Conservation (phyloP, 768 basidiomycete species). For the Trichaptum fuscoviolaceum region DNA sequence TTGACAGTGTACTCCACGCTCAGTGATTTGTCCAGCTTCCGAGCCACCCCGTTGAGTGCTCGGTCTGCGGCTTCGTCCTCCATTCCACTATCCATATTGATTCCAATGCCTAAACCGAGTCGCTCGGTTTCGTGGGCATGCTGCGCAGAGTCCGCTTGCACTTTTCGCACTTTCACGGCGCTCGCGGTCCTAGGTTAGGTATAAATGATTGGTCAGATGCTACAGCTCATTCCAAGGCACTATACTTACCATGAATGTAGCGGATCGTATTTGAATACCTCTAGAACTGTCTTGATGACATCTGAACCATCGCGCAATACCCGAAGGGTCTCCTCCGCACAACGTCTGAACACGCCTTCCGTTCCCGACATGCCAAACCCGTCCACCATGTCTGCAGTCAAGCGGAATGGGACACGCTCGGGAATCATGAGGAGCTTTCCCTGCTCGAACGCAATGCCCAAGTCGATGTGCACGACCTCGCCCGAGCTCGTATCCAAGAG, state of each 20-base stretch:
- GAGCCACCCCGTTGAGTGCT: slow-evolving; percentile 71
- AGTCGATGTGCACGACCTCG: slow-evolving; percentile 91
- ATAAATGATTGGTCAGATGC: not conserved
- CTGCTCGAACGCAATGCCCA: slow-evolving; percentile 97
- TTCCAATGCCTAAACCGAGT: slow-evolving; percentile 48
- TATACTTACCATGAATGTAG: slow-evolving; percentile 77
- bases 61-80: slow-evolving; percentile 88
- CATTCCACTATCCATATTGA: slow-evolving; percentile 59
- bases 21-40: slow-evolving; percentile 78
- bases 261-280: slow-evolving; percentile 96
- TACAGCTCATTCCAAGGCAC: not conserved
- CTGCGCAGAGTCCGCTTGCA: slow-evolving; percentile 37
- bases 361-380: slow-evolving; percentile 89
- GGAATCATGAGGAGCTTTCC: slow-evolving; percentile 76
- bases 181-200: slow-evolving; percentile 64
- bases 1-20: slow-evolving; percentile 94
- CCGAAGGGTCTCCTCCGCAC: slow-evolving; percentile 90
- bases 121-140: slow-evolving; percentile 23
- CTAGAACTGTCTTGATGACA: slow-evolving; percentile 89
- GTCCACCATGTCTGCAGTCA: slow-evolving; percentile 92
- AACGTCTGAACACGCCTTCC: slow-evolving; percentile 91
- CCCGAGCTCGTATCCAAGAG: slow-evolving; percentile 78
- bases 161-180: slow-evolving; percentile 64
- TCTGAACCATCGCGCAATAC: slow-evolving; percentile 83
- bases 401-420: slow-evolving; percentile 89